These are phyloP conservation scores for Ilyonectria destructans DNA, from an alignment of 2,329 filamentous ascomycete species.

Conservation along the genomic window DNA sequence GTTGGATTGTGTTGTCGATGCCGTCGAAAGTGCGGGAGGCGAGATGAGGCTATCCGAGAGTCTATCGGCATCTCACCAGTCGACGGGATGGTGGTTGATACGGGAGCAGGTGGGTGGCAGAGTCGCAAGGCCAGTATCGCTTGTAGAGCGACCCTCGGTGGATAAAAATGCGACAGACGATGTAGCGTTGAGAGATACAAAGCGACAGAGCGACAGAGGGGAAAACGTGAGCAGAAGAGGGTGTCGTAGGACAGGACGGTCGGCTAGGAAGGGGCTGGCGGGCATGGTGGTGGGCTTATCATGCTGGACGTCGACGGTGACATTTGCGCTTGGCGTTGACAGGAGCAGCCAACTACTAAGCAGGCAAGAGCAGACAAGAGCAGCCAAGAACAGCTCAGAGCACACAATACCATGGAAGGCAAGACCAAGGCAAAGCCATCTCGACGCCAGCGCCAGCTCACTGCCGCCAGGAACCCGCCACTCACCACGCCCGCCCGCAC, in stretches of 20 bases:
- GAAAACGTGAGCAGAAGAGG: slow-evolving; percentile 5
- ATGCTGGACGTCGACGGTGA: slow-evolving; percentile 34
- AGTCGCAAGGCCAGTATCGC: background rate
- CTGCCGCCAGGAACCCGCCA: too few relatives aligned
- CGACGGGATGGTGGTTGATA: slow-evolving; percentile 5
- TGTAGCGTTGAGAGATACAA: background rate
- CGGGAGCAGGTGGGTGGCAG: background rate
- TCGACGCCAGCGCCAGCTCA: too few relatives aligned
- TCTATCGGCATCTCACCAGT: slow-evolving; percentile 43
- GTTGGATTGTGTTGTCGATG: slow-evolving; percentile 34
- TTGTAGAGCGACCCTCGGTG: background rate
- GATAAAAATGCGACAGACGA: background rate
- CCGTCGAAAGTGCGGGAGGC: slow-evolving; percentile 30
- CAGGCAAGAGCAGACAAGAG: slow-evolving; percentile 14
- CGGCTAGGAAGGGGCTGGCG: slow-evolving; percentile 38
- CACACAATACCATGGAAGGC: too few relatives aligned
- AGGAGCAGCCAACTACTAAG: slow-evolving; percentile 1
- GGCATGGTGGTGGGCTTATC: slow-evolving; percentile 47
- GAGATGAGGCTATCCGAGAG: slow-evolving; percentile 26
- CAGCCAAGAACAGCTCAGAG: background rate
- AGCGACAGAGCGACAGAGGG: background rate
- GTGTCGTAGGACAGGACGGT: slow-evolving; percentile 26
- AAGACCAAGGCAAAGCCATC: too few relatives aligned
- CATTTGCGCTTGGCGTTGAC: slow-evolving; percentile 42
- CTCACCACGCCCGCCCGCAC: too few relatives aligned